These are phyloP conservation scores for Ceratocystis colombiana DNA, from an alignment of 2,329 filamentous ascomycete genomes.

Conservation along the genomic window DNA sequence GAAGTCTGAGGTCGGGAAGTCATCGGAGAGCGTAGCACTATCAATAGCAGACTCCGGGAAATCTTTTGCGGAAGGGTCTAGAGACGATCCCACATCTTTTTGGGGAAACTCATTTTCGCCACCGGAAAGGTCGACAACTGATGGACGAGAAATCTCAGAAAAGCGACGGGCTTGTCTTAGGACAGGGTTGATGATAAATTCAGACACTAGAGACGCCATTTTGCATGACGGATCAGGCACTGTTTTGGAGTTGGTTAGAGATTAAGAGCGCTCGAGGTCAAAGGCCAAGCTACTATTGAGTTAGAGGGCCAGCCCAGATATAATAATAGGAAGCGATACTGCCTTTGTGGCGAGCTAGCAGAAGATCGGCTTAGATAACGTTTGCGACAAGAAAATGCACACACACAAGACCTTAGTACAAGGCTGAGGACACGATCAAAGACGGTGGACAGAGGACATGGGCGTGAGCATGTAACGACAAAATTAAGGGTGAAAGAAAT, in stretches of 20 bases:
- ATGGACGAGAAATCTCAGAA: slow-evolving; percentile 40
- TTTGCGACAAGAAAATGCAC: background rate
- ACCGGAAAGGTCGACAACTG: slow-evolving; percentile 32
- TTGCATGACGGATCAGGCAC: slow-evolving; percentile 1
- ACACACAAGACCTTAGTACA: background rate
- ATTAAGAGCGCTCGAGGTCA: background rate
- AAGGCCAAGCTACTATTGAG: background rate
- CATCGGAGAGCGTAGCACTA: background rate
- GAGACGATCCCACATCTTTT: slow-evolving; percentile 27
- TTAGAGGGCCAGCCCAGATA: background rate
- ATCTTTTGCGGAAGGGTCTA: slow-evolving; percentile 13
- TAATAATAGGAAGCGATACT: background rate
- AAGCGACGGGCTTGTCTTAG: slow-evolving; percentile 56
- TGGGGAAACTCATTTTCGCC: slow-evolving; percentile 32
- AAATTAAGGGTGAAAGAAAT: background rate
- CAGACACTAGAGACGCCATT: slow-evolving; percentile 55
- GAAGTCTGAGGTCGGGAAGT: background rate
- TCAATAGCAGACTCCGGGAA: background rate
- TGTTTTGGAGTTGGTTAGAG: background rate
- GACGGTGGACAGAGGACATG: background rate
- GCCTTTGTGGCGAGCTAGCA: background rate
- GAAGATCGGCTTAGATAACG: background rate
- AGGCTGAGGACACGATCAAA: slow-evolving; percentile 12
- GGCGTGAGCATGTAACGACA: background rate
- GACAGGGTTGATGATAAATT: slow-evolving; percentile 57